Conservation (phyloP, 2,329 filamentous ascomycete species). For the Myotisia sp. region DNA sequence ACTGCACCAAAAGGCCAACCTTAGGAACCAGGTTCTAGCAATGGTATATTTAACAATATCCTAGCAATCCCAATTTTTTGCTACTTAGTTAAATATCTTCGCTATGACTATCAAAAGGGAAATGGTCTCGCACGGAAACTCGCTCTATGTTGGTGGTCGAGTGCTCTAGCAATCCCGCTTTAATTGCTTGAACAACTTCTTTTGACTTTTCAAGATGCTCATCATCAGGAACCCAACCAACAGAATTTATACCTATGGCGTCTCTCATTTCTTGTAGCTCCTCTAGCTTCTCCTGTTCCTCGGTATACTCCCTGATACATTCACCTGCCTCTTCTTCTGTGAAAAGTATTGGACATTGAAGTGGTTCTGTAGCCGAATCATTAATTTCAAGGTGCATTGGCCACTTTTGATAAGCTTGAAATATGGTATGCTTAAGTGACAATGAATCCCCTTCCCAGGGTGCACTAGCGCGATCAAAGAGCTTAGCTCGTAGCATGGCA, state of each 20-base stretch:
- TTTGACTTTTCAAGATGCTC: constrained; percentile 11
- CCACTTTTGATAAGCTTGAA: constrained; percentile 15
- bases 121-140: constrained; percentile 8
- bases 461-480: constrained; percentile 14
- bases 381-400: no score
- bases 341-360: constrained; percentile 15
- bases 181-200: constrained; percentile 10
- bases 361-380: neutral
- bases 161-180: constrained; percentile 14
- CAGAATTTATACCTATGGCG: constrained; percentile 15
- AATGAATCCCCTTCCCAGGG: constrained; percentile 21
- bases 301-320: constrained; percentile 8
- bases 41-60: no score
- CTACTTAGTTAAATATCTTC: constrained; percentile 10
- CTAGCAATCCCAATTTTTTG: no score
- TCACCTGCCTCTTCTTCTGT: constrained; percentile 13
- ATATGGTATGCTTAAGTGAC: constrained; percentile 15
- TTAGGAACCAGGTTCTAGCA: no score
- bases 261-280: constrained; percentile 16
- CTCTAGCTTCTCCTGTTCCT: constrained; percentile 14
- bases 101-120: constrained; percentile 13
- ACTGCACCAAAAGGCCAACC: no score
- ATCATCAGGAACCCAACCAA: constrained; percentile 18
- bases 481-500: constrained; percentile 15
- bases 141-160: constrained; percentile 15